Evolutionary conservation across 2,329 filamentous ascomycete genomes (phyloP).

Genomic region (Furcasterigmium sp.): DNA sequence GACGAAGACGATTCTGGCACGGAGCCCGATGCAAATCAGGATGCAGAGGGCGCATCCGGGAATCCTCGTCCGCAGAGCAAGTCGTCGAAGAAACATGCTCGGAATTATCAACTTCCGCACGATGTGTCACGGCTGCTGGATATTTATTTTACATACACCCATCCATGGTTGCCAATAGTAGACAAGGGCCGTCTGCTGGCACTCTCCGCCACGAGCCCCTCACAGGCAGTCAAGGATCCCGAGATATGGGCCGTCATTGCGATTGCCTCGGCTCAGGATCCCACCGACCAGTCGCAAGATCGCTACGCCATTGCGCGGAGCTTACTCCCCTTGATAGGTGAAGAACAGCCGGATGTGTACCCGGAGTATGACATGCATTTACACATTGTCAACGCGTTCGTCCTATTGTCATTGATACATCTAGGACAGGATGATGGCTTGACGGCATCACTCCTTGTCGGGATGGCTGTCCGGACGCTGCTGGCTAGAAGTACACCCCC

Average conservation of each 20-base stretch:
- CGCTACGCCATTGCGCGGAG: slow-evolving; percentile 46
- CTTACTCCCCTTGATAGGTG: slow-evolving; percentile 44
- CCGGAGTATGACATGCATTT: not conserved
- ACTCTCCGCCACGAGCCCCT: slow-evolving; percentile 16
- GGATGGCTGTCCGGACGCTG: slow-evolving; percentile 46
- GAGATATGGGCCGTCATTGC: slow-evolving; percentile 57
- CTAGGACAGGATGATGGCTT: slow-evolving; percentile 52
- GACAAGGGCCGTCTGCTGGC: slow-evolving; percentile 55
- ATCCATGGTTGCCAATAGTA: slow-evolving; percentile 71
- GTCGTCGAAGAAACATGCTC: not conserved
- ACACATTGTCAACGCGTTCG: slow-evolving; percentile 47
- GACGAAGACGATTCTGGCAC: slow-evolving; percentile 26
- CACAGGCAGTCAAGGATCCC: slow-evolving; percentile 39
- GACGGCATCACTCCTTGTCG: slow-evolving; percentile 60
- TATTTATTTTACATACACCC: slow-evolving; percentile 69
- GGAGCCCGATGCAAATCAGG: slow-evolving; percentile 13
- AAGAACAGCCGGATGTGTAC: not conserved
- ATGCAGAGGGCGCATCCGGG: too few species aligned
- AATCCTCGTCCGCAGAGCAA: too few species aligned
- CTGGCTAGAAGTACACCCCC: too few species aligned
- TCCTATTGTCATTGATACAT: slow-evolving; percentile 58
- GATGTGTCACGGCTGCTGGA: slow-evolving; percentile 60
- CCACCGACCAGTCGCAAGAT: slow-evolving; percentile 21
- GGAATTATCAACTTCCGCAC: slow-evolving; percentile 33
- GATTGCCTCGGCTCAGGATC: slow-evolving; percentile 50